These are phyloP conservation scores for Aureobasidium melanogenum DNA, from an alignment of 2,329 filamentous ascomycete genomes.

Conservation along the genomic window DNA sequence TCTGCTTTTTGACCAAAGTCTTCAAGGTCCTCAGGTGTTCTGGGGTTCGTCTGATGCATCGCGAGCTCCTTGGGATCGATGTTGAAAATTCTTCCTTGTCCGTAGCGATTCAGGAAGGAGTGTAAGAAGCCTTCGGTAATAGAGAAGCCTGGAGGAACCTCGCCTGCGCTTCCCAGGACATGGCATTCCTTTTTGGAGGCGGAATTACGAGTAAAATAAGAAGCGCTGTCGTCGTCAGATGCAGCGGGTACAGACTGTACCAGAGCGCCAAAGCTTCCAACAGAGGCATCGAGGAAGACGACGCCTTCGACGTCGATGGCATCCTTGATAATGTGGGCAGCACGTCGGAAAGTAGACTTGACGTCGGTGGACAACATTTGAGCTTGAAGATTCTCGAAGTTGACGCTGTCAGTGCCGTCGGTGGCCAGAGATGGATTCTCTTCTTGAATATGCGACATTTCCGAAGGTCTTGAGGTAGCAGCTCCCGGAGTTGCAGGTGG, in stretches of 20 bases:
- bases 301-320: conserved; percentile 43
- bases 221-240: neutral
- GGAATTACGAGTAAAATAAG: neutral
- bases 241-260: neutral
- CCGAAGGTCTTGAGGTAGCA: neutral
- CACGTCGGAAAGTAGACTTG: conserved; percentile 34
- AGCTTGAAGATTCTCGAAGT: neutral
- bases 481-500: neutral
- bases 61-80: conserved; percentile 11
- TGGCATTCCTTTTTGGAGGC: neutral
- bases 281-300: conserved; percentile 31
- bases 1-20: neutral
- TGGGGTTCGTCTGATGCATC: neutral
- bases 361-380: conserved; percentile 17
- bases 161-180: neutral
- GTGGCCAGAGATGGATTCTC: neutral
- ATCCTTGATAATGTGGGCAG: conserved; percentile 39
- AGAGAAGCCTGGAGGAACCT: neutral
- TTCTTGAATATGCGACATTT: neutral
- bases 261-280: conserved; percentile 21
- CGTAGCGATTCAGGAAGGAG: conserved; percentile 18
- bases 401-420: too few species aligned
- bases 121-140: conserved; percentile 17
- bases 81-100: conserved; percentile 20
- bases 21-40: neutral